Evolutionary conservation across 106 monocot species (phyloP), one percentile per base, ranked within the genome.

Genomic region (Narthecium ossifragum): DNA sequence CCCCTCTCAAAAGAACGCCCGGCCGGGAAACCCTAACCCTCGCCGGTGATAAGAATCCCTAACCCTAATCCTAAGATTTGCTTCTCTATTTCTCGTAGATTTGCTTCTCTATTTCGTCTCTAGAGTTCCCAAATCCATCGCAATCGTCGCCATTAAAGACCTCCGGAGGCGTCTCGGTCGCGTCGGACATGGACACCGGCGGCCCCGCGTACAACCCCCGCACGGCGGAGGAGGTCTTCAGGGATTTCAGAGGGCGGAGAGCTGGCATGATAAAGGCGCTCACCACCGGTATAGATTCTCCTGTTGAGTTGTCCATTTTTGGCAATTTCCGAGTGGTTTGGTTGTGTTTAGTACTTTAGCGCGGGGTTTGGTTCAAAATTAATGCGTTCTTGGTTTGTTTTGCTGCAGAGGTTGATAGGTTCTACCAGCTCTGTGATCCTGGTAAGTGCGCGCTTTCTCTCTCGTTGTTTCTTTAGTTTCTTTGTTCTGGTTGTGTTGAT

Each of bases 251-350:
- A 55, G 72, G 54, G 38, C 53, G 72, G 10, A 63, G 72, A 46
- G 72, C 72, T 34, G 72, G 72, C 72, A 72, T 72, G 63, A 55
- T 72, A 18, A 72, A 72, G 46, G 72, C 72, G 37, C 72, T 72
- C 55, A 72, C 72, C 34, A 64, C 63, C 37, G 72, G 72, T 72
- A 55, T 22, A 12, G 5, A 46, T 23, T 29, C 56, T 18, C 10
- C 12, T 28, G 6, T 30, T 13, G 15, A 5, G n/a, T n/a, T 49
- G 1, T 34, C 15, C 4, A 13, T 22, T 31, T 57, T 31, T 43
- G 17, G 45, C 20, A 11, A 31, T 21, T 31, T 33, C 27, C n/a
- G n/a, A n/a, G 14, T 26, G 29, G 11, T 27, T n/a, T 41, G 15
- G 12, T 21, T 55, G 15, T 57, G 52, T 29, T 56, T 31, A 29